Evolutionary conservation across 768 basidiomycete genomes (phyloP).

Genomic region (Mycena leptocephala): DNA sequence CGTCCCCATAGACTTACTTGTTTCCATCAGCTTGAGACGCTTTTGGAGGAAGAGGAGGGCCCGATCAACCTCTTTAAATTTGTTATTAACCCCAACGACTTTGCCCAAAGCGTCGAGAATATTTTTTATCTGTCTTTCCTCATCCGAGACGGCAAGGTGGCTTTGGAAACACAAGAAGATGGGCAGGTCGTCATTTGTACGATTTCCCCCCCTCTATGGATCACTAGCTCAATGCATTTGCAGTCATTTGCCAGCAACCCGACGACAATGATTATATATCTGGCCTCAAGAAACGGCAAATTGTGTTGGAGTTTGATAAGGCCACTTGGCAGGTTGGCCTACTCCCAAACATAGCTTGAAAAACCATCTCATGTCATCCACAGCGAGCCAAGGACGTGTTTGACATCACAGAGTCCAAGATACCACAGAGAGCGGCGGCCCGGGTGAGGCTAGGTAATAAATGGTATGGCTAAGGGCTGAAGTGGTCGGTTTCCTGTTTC

Average conservation of each 20-base stretch:
- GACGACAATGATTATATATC: slow-evolving; percentile 73
- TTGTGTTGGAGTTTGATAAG: slow-evolving; percentile 94
- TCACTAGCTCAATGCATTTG: not conserved
- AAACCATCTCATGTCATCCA: not conserved
- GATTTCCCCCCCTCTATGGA: slow-evolving; percentile 39
- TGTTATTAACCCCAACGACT: slow-evolving; percentile 91
- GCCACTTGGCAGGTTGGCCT: slow-evolving; percentile 87
- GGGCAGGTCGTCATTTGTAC: slow-evolving; percentile 86
- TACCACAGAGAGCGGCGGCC: slow-evolving; percentile 82
- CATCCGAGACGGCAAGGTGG: slow-evolving; percentile 88
- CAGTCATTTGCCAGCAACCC: slow-evolving; percentile 79
- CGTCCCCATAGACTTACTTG: not conserved
- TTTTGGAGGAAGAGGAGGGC: slow-evolving; percentile 66
- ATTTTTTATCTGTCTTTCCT: slow-evolving; percentile 96
- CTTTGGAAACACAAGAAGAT: slow-evolving; percentile 76
- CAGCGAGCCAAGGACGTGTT: slow-evolving; percentile 93
- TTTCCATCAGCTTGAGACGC: slow-evolving; percentile 68
- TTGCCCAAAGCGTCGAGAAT: slow-evolving; percentile 96
- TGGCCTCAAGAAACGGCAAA: slow-evolving; percentile 84
- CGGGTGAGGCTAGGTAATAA: slow-evolving; percentile 72
- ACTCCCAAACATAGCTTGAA: not conserved
- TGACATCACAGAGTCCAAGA: slow-evolving; percentile 80
- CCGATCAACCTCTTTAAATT: slow-evolving; percentile 88
- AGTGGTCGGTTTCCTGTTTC: not conserved
- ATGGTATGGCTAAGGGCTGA: slow-evolving; percentile 76